phyloP scores from a whole-genome alignment of 2,329 filamentous ascomycete genomes.

The Ascocoryne sarcoides region DNA sequence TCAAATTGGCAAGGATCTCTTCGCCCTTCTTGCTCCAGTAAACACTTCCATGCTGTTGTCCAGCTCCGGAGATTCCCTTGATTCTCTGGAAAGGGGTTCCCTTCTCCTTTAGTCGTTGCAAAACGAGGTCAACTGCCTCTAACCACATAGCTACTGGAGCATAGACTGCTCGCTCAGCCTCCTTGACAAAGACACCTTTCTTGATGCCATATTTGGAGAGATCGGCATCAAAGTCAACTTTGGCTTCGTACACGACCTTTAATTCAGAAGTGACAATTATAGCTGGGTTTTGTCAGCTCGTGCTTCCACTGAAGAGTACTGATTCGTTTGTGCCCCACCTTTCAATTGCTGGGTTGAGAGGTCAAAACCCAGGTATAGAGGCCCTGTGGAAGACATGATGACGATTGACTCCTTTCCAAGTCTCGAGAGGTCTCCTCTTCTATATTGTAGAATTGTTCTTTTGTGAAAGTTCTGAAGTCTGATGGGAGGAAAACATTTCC shows the following conservation, averaged over 20 bases:
- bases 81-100: constrained; percentile 67
- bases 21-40: constrained; percentile 77
- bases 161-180: constrained; percentile 78
- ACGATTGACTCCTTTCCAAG: neutral
- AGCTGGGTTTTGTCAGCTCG: constrained; percentile 37
- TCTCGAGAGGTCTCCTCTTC: neutral
- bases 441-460: neutral
- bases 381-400: constrained; percentile 34
- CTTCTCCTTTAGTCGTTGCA: constrained; percentile 60
- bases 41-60: constrained; percentile 96
- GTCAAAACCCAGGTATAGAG: constrained; percentile 86
- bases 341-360: constrained; percentile 96
- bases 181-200: constrained; percentile 82
- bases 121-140: constrained; percentile 80
- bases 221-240: constrained; percentile 92
- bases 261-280: constrained; percentile 79
- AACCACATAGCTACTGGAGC: constrained; percentile 92
- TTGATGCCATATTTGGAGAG: constrained; percentile 67
- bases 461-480: neutral
- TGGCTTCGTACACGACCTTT: constrained; percentile 72
- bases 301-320: neutral
- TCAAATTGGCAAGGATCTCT: constrained; percentile 49
- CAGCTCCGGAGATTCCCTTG: constrained; percentile 78
- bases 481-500: neutral
- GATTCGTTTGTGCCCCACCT: constrained; percentile 39